Conservation (phyloP, 192 early-diverging fungal genomes). For the Linnemannia hyalina region DNA sequence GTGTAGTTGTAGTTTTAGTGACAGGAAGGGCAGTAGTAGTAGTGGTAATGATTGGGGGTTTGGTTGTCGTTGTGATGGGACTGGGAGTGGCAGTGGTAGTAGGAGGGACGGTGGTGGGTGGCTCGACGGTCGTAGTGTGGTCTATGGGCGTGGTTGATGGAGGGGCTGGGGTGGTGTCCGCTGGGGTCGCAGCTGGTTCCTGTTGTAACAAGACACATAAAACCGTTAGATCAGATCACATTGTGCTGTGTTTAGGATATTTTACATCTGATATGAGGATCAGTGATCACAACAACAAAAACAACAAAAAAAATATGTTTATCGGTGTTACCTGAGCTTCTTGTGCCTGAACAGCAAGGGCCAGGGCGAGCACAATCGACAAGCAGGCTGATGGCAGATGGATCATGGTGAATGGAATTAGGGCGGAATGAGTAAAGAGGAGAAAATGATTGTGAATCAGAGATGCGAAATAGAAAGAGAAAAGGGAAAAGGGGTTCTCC, state of each 20-base stretch:
- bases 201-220: neutral
- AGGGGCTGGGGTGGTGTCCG: neutral
- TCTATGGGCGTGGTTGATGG: neutral
- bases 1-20: neutral
- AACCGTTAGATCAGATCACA: neutral
- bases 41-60: neutral
- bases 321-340: slow-evolving; percentile 2
- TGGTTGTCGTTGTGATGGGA: neutral
- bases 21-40: neutral
- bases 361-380: slow-evolving; percentile 6
- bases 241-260: neutral
- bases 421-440: neutral
- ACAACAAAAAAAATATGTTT: neutral
- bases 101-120: neutral
- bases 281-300: neutral
- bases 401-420: neutral
- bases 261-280: neutral
- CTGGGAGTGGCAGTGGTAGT: neutral
- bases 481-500: neutral
- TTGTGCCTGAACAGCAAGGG: slow-evolving; percentile 18
- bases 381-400: slow-evolving; percentile 4
- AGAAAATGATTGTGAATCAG: neutral
- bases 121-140: neutral
- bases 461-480: neutral
- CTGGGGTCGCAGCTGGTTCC: neutral